A percentile compares a stretch with the other conserved stretches of the same genome.
phyloP scores from a whole-genome alignment of 1,139 yeast species.

The Neolecta irregularis region DNA sequence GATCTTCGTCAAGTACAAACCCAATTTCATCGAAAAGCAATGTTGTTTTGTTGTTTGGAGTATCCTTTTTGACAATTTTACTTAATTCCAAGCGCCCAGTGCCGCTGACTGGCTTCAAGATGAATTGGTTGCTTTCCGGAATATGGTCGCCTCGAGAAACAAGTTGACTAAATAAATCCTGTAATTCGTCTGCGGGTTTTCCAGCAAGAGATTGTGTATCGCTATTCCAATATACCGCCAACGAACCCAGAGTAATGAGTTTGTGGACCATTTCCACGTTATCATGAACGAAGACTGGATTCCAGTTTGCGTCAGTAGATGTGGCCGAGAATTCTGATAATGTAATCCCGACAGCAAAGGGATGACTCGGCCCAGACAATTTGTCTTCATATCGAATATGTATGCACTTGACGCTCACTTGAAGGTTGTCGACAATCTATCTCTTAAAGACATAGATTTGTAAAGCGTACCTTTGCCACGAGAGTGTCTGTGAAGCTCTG shows the following conservation, averaged over 20 bases:
- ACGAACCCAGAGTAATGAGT: conserved; percentile 54
- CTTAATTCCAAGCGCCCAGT: conserved; percentile 67
- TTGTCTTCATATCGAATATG: conserved; percentile 85
- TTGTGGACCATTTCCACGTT: conserved; percentile 58
- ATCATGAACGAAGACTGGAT: conserved; percentile 67
- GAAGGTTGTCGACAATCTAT: conserved; percentile 70
- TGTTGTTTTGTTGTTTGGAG: conserved; percentile 54
- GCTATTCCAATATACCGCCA: conserved; percentile 79
- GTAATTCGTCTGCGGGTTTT: conserved; percentile 16
- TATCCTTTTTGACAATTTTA: conserved; percentile 57
- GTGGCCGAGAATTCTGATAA: conserved; percentile 80
- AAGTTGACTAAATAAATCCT: conserved; percentile 17
- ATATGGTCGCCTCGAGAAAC: conserved; percentile 19
- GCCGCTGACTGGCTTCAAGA: conserved; percentile 81
- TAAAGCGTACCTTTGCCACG: conserved; percentile 40
- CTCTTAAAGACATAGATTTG: background rate
- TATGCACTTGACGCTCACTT: conserved; percentile 80
- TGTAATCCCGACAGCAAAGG: conserved; percentile 72
- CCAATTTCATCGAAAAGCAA: conserved; percentile 78
- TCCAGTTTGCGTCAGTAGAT: conserved; percentile 75
- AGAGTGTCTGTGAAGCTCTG: conserved; percentile 79
- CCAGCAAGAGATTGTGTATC: conserved; percentile 31
- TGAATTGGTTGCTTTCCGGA: conserved; percentile 37
- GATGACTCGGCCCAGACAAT: conserved; percentile 30
- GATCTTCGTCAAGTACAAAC: conserved; percentile 65